phyloP scores from a whole-genome alignment of 192 early-diverging fungal genomes.

The Phycomyces nitens region DNA sequence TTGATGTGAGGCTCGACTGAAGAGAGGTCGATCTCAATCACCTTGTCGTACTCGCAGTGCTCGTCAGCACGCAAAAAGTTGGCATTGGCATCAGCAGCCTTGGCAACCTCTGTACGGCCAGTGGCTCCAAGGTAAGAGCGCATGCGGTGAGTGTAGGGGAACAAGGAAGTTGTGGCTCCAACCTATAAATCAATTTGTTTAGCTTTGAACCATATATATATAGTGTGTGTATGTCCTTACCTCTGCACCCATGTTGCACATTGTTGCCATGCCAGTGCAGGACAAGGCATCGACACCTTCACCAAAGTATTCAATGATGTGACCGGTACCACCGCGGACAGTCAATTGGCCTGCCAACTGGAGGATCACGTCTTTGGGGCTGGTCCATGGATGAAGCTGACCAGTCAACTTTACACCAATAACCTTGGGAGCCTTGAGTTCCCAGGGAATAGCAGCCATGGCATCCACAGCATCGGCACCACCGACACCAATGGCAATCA shows the following conservation, averaged over 20 bases:
- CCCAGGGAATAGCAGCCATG: slow-evolving; percentile 98
- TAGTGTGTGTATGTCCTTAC: slow-evolving; percentile 9
- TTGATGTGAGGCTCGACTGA: slow-evolving; percentile 95
- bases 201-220: background rate
- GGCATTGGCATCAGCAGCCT: slow-evolving; percentile 61
- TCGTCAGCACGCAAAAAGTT: slow-evolving; percentile 69
- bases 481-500: slow-evolving; percentile 97
- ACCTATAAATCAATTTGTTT: slow-evolving; percentile 37
- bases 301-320: slow-evolving; percentile 97
- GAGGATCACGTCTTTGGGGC: slow-evolving; percentile 89
- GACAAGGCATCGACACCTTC: slow-evolving; percentile 84
- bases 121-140: slow-evolving; percentile 83
- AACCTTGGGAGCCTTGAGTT: slow-evolving; percentile 93
- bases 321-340: slow-evolving; percentile 90
- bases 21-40: slow-evolving; percentile 90
- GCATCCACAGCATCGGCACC: slow-evolving; percentile 99
- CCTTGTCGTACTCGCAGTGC: slow-evolving; percentile 82
- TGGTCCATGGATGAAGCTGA: slow-evolving; percentile 83
- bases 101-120: slow-evolving; percentile 69
- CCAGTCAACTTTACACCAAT: slow-evolving; percentile 94
- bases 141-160: slow-evolving; percentile 90
- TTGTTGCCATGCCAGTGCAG: slow-evolving; percentile 99
- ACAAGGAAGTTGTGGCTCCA: slow-evolving; percentile 95
- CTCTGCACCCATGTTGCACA: slow-evolving; percentile 99
- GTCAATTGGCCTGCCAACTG: slow-evolving; percentile 69